Evolutionary conservation across 345 rosid species (phyloP), one percentile per base, ranked within the genome.

Genomic region (Aethionema arabicum): DNA sequence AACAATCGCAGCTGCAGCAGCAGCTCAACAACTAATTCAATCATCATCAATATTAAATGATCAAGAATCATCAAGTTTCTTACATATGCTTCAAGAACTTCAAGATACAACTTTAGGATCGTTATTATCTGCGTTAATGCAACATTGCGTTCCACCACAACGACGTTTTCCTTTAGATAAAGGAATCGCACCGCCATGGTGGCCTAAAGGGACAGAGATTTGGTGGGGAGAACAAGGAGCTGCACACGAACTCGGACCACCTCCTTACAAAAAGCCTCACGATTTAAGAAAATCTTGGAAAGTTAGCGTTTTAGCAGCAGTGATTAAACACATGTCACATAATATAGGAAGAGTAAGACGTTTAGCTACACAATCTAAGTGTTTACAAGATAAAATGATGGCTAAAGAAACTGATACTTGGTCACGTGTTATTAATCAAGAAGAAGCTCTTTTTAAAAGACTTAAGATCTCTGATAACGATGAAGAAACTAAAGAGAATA

Each of bases 211-310:
- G 44, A 32, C 10, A 0, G 88, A 84, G 74, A 1, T 62, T 2
- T 79, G 95, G 95, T 82, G 90, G 95, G 88, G 82, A 11, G 67
- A 84, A 49, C 85, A 83, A 71, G 87, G 85, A 37, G 5, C 12
- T 7, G 62, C 74, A 32, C 47, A 81, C 78, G 74, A 85, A 70
- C 75, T 79, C 56, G 88, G 79, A 52, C 65, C 65, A 6, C 96
- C 95, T 0, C 96, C 85, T 4, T 83, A 83, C 13, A 73, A 68
- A 51, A 84, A 77, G 77, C 96, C 91, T 8, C 90, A 80, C 9
- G 91, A 84, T 53, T 79, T 83, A 11, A 86, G 83, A 30, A 89
- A 83, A 63, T 79, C 82, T 5, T 81, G 96, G 95, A 84, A 89
- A 71, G 77, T 84, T 4, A 81, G 80, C 15, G 77, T 80, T 38